Conservation (phyloP, 2,329 filamentous ascomycete genomes). For the Ceratocystiopsis minuta region DNA sequence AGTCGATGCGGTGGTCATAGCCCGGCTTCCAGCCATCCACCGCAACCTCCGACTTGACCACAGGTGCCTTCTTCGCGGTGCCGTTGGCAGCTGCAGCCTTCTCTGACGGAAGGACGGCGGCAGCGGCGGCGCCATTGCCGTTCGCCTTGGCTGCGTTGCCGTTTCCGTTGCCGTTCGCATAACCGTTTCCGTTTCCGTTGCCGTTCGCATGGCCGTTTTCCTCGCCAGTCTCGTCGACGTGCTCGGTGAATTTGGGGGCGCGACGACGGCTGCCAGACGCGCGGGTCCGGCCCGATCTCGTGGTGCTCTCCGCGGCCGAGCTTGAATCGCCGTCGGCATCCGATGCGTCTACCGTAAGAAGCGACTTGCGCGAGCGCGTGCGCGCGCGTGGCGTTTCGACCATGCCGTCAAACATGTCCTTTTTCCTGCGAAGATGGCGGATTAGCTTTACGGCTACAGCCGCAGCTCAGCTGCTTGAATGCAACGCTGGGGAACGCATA, state of each 20-base stretch:
- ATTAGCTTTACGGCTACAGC: background rate
- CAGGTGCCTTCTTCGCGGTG: constrained; percentile 4
- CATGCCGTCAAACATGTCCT: constrained; percentile 44
- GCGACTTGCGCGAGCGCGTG: constrained; percentile 30
- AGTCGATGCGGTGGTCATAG: constrained; percentile 43
- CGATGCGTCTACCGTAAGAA: background rate
- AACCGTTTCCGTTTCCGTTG: background rate
- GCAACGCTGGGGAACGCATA: too few relatives aligned
- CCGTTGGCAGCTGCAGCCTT: constrained; percentile 15
- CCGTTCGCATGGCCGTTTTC: background rate
- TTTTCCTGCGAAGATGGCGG: constrained; percentile 27
- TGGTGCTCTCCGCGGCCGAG: constrained; percentile 31
- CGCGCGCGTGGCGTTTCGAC: constrained; percentile 35
- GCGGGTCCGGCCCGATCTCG: constrained; percentile 20
- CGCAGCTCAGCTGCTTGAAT: too few relatives aligned
- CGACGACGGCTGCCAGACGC: constrained; percentile 23
- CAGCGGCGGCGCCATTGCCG: background rate
- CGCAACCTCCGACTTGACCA: constrained; percentile 15
- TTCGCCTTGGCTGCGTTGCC: constrained; percentile 8
- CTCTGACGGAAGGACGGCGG: too few relatives aligned
- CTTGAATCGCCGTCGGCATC: constrained; percentile 21
- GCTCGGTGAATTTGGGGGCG: constrained; percentile 30
- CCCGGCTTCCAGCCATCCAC: constrained; percentile 42
- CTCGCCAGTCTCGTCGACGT: constrained; percentile 28
- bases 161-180: background rate